Evolutionary conservation across 306 rosid species (phyloP).

Genomic region (Sindora glabra): DNA sequence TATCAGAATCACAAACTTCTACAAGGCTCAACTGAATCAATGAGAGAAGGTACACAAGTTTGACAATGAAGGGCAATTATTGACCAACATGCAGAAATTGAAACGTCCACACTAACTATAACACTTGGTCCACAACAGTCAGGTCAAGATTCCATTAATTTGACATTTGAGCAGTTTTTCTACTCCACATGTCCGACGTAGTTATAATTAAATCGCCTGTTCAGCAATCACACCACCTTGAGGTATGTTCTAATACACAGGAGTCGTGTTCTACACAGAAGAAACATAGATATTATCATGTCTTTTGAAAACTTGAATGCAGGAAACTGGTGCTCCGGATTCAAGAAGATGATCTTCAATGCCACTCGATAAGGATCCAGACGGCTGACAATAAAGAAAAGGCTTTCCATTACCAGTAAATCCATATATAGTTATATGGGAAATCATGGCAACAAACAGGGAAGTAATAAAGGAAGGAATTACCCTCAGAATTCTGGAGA

Average conservation of each 20-base stretch:
- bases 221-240: conserved; percentile 8
- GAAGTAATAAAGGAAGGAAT: conserved; percentile 47
- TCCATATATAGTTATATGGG: conserved; percentile 14
- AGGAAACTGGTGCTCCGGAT: conserved; percentile 16
- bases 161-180: conserved; percentile 7
- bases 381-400: conserved; percentile 45
- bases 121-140: conserved; percentile 7
- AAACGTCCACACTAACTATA: neutral
- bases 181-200: neutral
- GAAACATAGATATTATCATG: conserved; percentile 2
- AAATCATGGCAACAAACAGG: conserved; percentile 9
- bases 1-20: no score
- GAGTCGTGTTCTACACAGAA: conserved; percentile 6
- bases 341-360: conserved; percentile 9
- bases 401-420: conserved; percentile 38
- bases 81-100: neutral
- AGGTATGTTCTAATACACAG: conserved; percentile 23
- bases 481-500: conserved; percentile 32
- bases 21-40: no score
- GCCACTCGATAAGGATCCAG: conserved; percentile 29
- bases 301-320: conserved; percentile 6
- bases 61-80: neutral
- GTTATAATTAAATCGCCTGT: conserved; percentile 1
- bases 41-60: neutral
- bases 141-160: neutral